Conservation (phyloP, 768 basidiomycete species). For the Auriscalpium orientale region DNA sequence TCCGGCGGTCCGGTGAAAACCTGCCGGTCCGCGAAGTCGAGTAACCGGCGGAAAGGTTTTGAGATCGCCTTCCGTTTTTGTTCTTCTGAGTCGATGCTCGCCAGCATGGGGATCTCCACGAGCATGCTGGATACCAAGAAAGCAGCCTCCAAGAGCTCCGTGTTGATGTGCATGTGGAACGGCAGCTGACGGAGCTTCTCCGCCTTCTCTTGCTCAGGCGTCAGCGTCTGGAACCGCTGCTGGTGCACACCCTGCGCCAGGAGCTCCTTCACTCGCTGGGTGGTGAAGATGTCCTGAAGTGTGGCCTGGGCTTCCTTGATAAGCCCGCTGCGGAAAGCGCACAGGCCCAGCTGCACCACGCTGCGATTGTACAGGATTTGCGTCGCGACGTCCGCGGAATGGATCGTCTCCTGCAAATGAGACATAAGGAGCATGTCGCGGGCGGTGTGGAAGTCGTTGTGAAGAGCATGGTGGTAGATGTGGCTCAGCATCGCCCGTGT, state of each 20-base stretch:
- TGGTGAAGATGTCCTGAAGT: constrained; percentile 91
- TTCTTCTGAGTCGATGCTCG: constrained; percentile 92
- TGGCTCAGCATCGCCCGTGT: constrained; percentile 97
- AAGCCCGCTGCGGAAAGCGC: constrained; percentile 91
- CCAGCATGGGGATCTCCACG: constrained; percentile 91
- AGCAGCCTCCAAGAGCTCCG: constrained; percentile 93
- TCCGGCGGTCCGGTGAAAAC: constrained; percentile 98
- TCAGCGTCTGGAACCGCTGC: constrained; percentile 78
- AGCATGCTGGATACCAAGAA: constrained; percentile 99
- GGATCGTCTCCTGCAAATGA: constrained; percentile 93
- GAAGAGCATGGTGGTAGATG: constrained; percentile 94
- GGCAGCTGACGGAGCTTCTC: constrained; percentile 94
- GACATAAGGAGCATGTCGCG: constrained; percentile 99
- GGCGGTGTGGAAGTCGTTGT: constrained; percentile 94
- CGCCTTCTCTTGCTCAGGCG: constrained; percentile 94
- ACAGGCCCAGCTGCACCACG: constrained; percentile 93
- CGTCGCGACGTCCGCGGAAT: constrained; percentile 92
- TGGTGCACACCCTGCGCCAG: constrained; percentile 95
- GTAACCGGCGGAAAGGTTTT: constrained; percentile 90
- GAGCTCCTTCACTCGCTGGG: constrained; percentile 94
- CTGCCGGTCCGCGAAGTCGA: constrained; percentile 96
- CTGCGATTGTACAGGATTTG: constrained; percentile 98
- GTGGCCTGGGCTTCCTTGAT: constrained; percentile 92
- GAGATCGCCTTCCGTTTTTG: constrained; percentile 87
- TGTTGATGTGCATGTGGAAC: constrained; percentile 99